Evolutionary conservation across 176 grass and related monocot species (phyloP).

Genomic region (Bothriochloa decipiens): DNA sequence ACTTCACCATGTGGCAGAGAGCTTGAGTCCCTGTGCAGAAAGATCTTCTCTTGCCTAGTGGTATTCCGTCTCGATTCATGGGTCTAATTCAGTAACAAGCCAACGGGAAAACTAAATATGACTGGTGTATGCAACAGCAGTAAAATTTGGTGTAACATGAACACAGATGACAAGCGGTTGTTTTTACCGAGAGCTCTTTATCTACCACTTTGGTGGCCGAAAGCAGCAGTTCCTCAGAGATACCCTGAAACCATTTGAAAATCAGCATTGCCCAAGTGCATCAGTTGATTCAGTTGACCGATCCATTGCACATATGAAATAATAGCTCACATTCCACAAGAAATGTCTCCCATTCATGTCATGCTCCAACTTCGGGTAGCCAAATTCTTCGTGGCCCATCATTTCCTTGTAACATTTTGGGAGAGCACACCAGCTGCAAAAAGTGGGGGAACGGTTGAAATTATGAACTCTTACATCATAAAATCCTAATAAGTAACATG

Average conservation of each 20-base stretch:
- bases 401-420: conserved; percentile 45
- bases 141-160: background rate
- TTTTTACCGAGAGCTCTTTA: conserved; percentile 48
- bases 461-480: background rate
- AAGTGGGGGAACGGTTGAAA: background rate
- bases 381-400: conserved; percentile 30
- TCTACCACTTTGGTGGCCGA: conserved; percentile 38
- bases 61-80: conserved; percentile 50
- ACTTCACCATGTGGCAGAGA: conserved; percentile 4
- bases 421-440: conserved; percentile 35
- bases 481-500: background rate
- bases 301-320: background rate
- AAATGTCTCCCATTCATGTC: conserved; percentile 56
- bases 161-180: background rate
- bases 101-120: background rate
- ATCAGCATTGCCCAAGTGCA: conserved; percentile 2
- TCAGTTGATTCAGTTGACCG: background rate
- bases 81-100: conserved; percentile 29
- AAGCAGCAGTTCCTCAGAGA: conserved; percentile 43
- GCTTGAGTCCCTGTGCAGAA: conserved; percentile 28
- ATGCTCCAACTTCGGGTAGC: conserved; percentile 27
- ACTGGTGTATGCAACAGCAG: background rate
- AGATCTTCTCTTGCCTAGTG: conserved; percentile 50
- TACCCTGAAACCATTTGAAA: conserved; percentile 37
- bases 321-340: conserved; percentile 50